Evolutionary conservation across 768 basidiomycete genomes (phyloP).

Genomic region (Russula emetica): DNA sequence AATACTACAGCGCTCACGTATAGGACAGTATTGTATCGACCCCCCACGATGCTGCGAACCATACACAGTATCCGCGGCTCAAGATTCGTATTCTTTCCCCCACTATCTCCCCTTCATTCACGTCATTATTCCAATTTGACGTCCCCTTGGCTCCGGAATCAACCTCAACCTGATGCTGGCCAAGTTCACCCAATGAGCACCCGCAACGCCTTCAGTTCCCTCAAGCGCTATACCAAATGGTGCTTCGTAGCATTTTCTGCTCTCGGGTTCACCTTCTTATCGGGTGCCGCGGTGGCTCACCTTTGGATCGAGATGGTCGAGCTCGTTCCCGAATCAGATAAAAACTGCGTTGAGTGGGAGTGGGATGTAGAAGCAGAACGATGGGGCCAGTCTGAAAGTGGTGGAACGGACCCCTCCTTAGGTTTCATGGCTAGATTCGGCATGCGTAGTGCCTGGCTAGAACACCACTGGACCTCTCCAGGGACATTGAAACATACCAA

Average conservation of each 20-base stretch:
- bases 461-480: slow-evolving; percentile 51
- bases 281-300: slow-evolving; percentile 55
- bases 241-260: slow-evolving; percentile 44
- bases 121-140: slow-evolving; percentile 1
- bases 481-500: slow-evolving; percentile 19
- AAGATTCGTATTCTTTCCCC: background rate
- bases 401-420: slow-evolving; percentile 71
- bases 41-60: background rate
- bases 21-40: too few relatives aligned
- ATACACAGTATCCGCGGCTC: background rate
- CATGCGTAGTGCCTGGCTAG: slow-evolving; percentile 69
- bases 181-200: slow-evolving; percentile 38
- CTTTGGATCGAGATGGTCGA: slow-evolving; percentile 60
- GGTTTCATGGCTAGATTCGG: slow-evolving; percentile 58
- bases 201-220: slow-evolving; percentile 42
- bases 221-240: slow-evolving; percentile 47
- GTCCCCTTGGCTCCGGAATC: slow-evolving; percentile 21
- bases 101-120: background rate
- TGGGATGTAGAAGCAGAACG: slow-evolving; percentile 61
- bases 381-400: slow-evolving; percentile 50
- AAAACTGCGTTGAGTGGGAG: slow-evolving; percentile 55
- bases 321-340: slow-evolving; percentile 46
- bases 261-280: slow-evolving; percentile 43
- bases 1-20: too few relatives aligned
- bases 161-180: slow-evolving; percentile 25